Evolutionary conservation across 108 stramenopile genomes (phyloP), one percentile per base, ranked within the genome.

Genomic region (Cyclotella atomus): DNA sequence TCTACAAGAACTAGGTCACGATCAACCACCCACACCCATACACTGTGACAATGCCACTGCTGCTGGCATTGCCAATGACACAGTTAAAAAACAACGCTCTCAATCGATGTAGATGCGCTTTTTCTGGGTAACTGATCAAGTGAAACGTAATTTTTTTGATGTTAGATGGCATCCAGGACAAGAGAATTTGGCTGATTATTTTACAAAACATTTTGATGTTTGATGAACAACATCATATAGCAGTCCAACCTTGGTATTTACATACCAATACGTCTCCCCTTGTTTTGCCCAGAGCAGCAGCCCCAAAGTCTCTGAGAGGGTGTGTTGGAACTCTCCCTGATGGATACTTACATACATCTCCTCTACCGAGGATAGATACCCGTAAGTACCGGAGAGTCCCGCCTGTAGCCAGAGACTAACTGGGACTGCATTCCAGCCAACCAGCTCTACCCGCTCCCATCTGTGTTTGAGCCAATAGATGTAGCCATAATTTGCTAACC

Each of bases 401-500:
- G 38, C 35, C 7, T 57, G 12, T 6, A 57, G 21, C 27, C 60
- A 61, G 60, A 61, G 16, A 61, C 16, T 35, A 36, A 33, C 12
- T 35, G 60, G 60, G 60, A 61, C 60, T 61, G 35, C 35, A 8
- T 6, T 3, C 35, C 60, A 61, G 60, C 60, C 60, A 61, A 7
- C 33, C 36, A 61, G 7, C 28, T 35, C 9, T 2, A 3, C 34
- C 33, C 28, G 19, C 19, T 12, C 20, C 60, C 35, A 38, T 61
- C 60, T 38, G 60, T 61, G 60, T 50, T 61, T 38, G 28, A 57
- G 16, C 20, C 7, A 16, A 16, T 24, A 57, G 8, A 28, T 30
- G 56, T 30, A 21, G 60, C 60, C 33, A 61, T 61, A 61, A 61
- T 36, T 61, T 61, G 19, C 60, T 61, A 61, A 61, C 60, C 7